phyloP scores from a whole-genome alignment of 305 asterid species.

The Fraxinus sp. region DNA sequence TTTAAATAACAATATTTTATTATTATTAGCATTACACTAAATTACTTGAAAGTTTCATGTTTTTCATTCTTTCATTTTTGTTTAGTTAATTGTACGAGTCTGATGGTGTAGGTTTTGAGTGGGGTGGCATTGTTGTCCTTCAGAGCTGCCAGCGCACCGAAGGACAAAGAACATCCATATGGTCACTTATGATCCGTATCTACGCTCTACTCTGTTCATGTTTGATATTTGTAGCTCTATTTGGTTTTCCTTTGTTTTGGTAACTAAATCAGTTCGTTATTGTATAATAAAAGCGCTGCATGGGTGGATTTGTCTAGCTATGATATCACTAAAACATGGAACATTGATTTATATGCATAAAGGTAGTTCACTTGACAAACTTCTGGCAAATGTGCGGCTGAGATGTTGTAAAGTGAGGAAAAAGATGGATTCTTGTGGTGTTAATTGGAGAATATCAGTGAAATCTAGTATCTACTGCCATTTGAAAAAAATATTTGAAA shows the following conservation, averaged over 20 bases:
- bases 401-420: background rate
- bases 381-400: background rate
- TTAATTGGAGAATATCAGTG: background rate
- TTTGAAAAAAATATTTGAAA: background rate
- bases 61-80: background rate
- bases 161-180: slow-evolving; percentile 99
- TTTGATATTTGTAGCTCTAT: slow-evolving; percentile 28
- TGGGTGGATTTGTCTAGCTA: background rate
- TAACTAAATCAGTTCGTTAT: background rate
- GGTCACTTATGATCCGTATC: slow-evolving; percentile 92
- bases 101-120: slow-evolving; percentile 77
- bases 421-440: background rate
- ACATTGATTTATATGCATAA: background rate
- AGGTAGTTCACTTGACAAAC: background rate
- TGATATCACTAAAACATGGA: background rate
- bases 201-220: slow-evolving; percentile 51
- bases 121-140: slow-evolving; percentile 88
- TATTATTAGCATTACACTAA: background rate
- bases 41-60: background rate
- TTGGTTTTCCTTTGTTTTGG: background rate
- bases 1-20: too few species aligned
- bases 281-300: background rate
- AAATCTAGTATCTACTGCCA: background rate
- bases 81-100: slow-evolving; percentile 7
- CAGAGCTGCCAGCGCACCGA: slow-evolving; percentile 83